Evolutionary conservation across 805 yeast genomes (phyloP), one percentile per base, ranked within the genome.

Genomic region (Starmerella apis): DNA sequence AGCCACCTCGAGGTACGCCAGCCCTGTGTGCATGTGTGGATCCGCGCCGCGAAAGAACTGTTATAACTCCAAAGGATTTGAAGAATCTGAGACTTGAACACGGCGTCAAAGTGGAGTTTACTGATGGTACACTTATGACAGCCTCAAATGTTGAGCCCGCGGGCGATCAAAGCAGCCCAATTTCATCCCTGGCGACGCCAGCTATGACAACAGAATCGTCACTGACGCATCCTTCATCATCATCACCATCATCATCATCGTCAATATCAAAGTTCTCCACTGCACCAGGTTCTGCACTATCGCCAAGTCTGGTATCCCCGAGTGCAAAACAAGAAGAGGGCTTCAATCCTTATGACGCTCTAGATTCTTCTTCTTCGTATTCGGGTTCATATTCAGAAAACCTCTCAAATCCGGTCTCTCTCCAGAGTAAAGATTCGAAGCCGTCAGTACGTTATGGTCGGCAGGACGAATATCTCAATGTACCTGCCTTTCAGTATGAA

Each of bases 401-500:
- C 8, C n/a, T 13, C 31, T 27, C 31, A 13, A 27, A 13, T n/a
- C n/a, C 9, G 13, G 13, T 20, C 14, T 22, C 35, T 31, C 16
- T 31, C 14, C 35, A 4, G 9, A 13, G 31, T 18, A 18, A 31
- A 31, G 20, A 2, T 30, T 27, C 43, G 10, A 22, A n/a, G 32
- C 14, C 8, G 22, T 39, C 45, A 6, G 19, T n/a, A 24, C 45
- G 19, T 8, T 22, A 20, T 7, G 37, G 46, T 11, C 19, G 22
- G 6, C 36, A 30, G 28, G 35, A 30, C 37, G 27, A 30, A 19
- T 22, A 9, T 33, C 5, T 14, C 28, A 30, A 19, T 19, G 28
- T 11, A 2, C 46, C 46, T 18, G 46, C 37, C 3, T 43, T 30
- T n/a, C 28, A 38, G 4, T 43, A 47, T 28, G 43, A 47, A n/a